phyloP scores from a whole-genome alignment of 2,329 filamentous ascomycete genomes.

The Leptographium radiaticola region DNA sequence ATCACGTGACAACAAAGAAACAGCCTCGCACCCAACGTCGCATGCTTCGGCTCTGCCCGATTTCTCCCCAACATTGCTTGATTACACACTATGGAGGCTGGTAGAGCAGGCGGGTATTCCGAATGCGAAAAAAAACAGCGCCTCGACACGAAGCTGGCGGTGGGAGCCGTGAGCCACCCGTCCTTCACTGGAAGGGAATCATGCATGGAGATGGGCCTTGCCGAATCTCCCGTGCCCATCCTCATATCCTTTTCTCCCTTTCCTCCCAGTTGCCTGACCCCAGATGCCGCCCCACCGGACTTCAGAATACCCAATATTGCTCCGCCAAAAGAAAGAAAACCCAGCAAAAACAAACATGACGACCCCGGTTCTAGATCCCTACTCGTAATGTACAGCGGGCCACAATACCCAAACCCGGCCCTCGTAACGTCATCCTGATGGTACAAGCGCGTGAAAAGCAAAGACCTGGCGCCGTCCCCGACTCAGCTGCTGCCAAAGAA shows the following conservation, averaged over 20 bases:
- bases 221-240: neutral
- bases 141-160: neutral
- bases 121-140: neutral
- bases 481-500: slow-evolving; percentile 28
- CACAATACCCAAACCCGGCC: neutral
- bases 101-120: slow-evolving; percentile 8
- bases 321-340: slow-evolving; percentile 2
- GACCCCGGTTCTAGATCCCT: neutral
- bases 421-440: slow-evolving; percentile 5
- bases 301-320: slow-evolving; percentile 6
- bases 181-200: neutral
- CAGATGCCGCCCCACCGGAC: slow-evolving; percentile 2
- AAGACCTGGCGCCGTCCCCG: neutral
- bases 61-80: slow-evolving; percentile 2
- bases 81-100: slow-evolving; percentile 14
- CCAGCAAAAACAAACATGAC: neutral
- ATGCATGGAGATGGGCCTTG: neutral
- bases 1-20: too few relatives aligned
- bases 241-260: neutral
- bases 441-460: slow-evolving; percentile 2
- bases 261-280: slow-evolving; percentile 1
- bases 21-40: neutral
- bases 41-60: neutral
- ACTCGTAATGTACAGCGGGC: neutral
- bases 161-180: neutral